phyloP scores from a whole-genome alignment of 1,139 yeast genomes.

The Pichia sp. region DNA sequence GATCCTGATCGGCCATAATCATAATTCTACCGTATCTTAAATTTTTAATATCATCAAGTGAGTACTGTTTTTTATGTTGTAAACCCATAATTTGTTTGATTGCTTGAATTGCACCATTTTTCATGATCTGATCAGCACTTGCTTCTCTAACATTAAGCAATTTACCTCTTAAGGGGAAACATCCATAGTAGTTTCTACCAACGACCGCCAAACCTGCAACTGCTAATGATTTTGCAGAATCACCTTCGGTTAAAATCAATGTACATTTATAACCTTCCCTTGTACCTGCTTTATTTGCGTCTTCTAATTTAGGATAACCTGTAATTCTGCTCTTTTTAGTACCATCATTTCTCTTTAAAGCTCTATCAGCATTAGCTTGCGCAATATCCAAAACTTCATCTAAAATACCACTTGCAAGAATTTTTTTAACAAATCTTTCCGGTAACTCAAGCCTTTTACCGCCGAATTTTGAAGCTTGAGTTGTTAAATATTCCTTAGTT shows the following conservation, averaged over 20 bases:
- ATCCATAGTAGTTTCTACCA: slow-evolving; percentile 93
- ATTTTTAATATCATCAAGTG: slow-evolving; percentile 53
- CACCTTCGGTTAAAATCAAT: slow-evolving; percentile 92
- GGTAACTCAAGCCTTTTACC: slow-evolving; percentile 65
- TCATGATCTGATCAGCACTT: slow-evolving; percentile 84
- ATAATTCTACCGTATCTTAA: slow-evolving; percentile 93
- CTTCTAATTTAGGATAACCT: slow-evolving; percentile 84
- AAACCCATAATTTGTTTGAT: slow-evolving; percentile 93
- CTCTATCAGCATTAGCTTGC: slow-evolving; percentile 81
- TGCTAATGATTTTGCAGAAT: slow-evolving; percentile 89
- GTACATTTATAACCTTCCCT: slow-evolving; percentile 89
- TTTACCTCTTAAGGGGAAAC: slow-evolving; percentile 94
- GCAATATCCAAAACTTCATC: slow-evolving; percentile 81
- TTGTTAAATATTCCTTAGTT: slow-evolving; percentile 92
- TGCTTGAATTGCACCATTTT: slow-evolving; percentile 91
- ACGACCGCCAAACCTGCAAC: slow-evolving; percentile 93
- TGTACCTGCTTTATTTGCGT: slow-evolving; percentile 97
- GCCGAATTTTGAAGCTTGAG: slow-evolving; percentile 84
- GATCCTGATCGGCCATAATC: slow-evolving; percentile 99
- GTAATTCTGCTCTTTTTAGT: slow-evolving; percentile 78
- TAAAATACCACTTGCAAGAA: slow-evolving; percentile 72
- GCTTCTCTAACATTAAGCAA: slow-evolving; percentile 95
- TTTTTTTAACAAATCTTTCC: slow-evolving; percentile 67
- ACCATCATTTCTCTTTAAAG: slow-evolving; percentile 88
- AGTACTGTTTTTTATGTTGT: slow-evolving; percentile 82